Evolutionary conservation across 352 stramenopile species (phyloP).

Genomic region (Globisporangium splendens): DNA sequence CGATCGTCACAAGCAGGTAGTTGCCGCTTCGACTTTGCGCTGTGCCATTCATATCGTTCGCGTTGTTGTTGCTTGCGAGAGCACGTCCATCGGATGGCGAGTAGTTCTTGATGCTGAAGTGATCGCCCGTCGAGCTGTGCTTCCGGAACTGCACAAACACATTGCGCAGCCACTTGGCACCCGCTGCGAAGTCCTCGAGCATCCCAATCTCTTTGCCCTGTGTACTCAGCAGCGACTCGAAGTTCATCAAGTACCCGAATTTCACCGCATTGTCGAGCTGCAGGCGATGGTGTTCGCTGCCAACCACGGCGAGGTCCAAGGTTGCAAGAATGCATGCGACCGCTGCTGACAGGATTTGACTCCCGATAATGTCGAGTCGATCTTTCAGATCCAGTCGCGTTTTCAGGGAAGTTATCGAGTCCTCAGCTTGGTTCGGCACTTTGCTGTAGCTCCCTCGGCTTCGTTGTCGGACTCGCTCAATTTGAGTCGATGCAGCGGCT

Average conservation of each 20-base stretch:
- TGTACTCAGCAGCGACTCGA: conserved; percentile 85
- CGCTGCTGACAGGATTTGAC: conserved; percentile 70
- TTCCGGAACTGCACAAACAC: conserved; percentile 78
- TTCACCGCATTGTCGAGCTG: conserved; percentile 51
- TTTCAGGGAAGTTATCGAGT: conserved; percentile 60
- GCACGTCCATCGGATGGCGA: conserved; percentile 28
- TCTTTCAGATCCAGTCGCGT: conserved; percentile 66
- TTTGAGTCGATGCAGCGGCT: conserved; percentile 21
- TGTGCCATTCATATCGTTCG: conserved; percentile 11
- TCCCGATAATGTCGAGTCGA: conserved; percentile 64
- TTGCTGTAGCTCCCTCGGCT: conserved; percentile 17
- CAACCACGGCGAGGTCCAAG: conserved; percentile 55
- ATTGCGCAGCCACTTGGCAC: conserved; percentile 74
- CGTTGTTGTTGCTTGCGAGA: conserved; percentile 15
- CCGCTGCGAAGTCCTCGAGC: conserved; percentile 89
- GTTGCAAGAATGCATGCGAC: conserved; percentile 63
- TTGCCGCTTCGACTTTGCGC: conserved; percentile 9
- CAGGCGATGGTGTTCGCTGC: conserved; percentile 50
- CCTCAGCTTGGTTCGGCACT: conserved; percentile 15
- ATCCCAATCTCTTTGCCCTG: conserved; percentile 95
- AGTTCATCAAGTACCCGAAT: conserved; percentile 75
- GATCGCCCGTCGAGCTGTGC: conserved; percentile 30
- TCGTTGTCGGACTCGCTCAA: conserved; percentile 14
- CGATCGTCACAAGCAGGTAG: conserved; percentile 66
- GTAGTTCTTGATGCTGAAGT: conserved; percentile 65